These are phyloP conservation scores for Coniosporium tulheliwenetii DNA, from an alignment of 2,329 filamentous ascomycete species.

Conservation along the genomic window DNA sequence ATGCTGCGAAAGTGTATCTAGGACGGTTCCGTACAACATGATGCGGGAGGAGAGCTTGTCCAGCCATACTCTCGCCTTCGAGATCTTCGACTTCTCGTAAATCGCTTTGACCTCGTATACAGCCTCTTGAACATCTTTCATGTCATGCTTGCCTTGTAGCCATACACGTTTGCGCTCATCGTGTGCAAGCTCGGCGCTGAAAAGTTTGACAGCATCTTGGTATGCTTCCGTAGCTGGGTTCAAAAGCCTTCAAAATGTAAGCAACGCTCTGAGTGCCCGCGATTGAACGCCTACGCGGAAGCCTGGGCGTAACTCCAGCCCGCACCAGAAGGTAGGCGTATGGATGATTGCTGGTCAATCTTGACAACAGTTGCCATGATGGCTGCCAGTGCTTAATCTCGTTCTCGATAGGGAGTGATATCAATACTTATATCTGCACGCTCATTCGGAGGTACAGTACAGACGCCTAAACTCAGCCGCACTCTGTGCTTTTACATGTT, in stretches of 20 bases:
- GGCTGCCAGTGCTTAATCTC: neutral
- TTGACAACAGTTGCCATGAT: neutral
- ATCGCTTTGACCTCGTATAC: neutral
- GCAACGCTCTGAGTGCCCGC: neutral
- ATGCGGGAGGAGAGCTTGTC: neutral
- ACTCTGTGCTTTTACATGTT: no score
- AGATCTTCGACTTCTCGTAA: neutral
- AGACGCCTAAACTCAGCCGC: no score
- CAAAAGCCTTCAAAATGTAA: neutral
- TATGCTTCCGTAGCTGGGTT: neutral
- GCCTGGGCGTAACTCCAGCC: neutral
- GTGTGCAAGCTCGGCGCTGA: neutral
- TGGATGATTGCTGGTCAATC: no score
- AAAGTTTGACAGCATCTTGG: neutral
- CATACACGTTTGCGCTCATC: neutral
- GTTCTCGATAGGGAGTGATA: neutral
- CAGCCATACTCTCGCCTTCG: conserved; percentile 1
- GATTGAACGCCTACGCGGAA: neutral
- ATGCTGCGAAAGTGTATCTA: conserved; percentile 13
- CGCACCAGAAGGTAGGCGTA: neutral
- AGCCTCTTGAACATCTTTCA: neutral
- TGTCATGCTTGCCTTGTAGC: neutral
- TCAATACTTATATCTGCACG: neutral
- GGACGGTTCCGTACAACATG: conserved; percentile 8
- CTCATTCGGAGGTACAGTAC: no score